phyloP scores from a whole-genome alignment of 441 rosid genomes.

The Isatis lusitanica region DNA sequence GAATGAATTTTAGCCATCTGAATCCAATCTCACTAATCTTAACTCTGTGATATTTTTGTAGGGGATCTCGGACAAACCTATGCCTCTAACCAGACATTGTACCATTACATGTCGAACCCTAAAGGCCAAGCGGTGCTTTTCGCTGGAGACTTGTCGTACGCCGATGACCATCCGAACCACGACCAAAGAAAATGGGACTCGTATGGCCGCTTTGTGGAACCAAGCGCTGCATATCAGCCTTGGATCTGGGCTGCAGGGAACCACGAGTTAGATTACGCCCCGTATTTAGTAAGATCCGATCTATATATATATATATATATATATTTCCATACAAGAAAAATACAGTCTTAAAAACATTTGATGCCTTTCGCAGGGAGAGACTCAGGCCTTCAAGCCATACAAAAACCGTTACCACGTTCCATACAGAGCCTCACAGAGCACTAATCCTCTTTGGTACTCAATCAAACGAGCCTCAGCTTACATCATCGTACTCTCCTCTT shows the following conservation, averaged over 20 bases:
- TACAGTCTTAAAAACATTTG: not conserved
- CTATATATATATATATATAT: not conserved
- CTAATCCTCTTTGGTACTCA: conserved; percentile 68
- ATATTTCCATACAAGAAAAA: not conserved
- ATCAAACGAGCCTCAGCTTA: conserved; percentile 59
- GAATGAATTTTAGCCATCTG: not conserved
- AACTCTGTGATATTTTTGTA: conserved; percentile 6
- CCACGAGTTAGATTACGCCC: conserved; percentile 64
- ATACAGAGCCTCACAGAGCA: conserved; percentile 49
- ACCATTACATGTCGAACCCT: conserved; percentile 50
- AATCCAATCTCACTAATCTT: not conserved
- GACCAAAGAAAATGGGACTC: conserved; percentile 64
- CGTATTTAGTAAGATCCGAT: conserved; percentile 44
- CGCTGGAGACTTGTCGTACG: conserved; percentile 71
- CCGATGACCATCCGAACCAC: conserved; percentile 53
- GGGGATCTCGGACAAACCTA: conserved; percentile 71
- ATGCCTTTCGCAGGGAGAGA: conserved; percentile 48
- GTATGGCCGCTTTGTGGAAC: conserved; percentile 59
- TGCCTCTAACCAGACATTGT: conserved; percentile 58
- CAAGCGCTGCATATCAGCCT: conserved; percentile 58
- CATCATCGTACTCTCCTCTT: conserved; percentile 68
- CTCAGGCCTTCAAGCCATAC: conserved; percentile 54
- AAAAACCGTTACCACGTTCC: conserved; percentile 47
- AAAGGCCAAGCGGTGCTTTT: conserved; percentile 54
- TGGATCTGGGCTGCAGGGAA: conserved; percentile 69